Evolutionary conservation across 2,329 filamentous ascomycete genomes (phyloP), one percentile per base, ranked within the genome.

Genomic region (Didymella arachidicola): DNA sequence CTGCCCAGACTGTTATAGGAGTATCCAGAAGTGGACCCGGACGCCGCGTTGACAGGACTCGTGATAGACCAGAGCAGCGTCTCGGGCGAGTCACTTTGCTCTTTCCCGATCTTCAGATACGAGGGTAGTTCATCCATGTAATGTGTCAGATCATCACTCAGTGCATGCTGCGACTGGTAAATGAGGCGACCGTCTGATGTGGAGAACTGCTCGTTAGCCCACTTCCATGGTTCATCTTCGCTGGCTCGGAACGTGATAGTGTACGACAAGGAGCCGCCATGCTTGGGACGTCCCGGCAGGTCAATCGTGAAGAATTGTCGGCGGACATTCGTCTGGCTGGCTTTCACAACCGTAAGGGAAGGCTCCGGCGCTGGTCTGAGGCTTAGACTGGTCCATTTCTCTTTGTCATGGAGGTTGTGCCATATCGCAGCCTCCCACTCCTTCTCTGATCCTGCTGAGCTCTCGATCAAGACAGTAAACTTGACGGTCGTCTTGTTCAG

Each of bases 401-500:
- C 84, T 81, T 64, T 81, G 34, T 74, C 80, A 26, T 79, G 73
- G 50, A 85, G 84, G 66, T 89, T 87, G 62, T 91, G 86, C 91
- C 92, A 96, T 7, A 96, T 77, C 16, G 86, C 85, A 30, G 92
- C 85, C 66, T 95, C 84, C 89, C 91, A 95, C 19, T 81, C 69
- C 60, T 84, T 78, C 7, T 81, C 80, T 45, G 83, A 83, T 34
- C 80, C 80, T 22, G 74, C 76, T 39, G 86, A 85, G 41, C 89
- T 85, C 66, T 93, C 88, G 30, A 96, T 81, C 12, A 93, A 77
- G 7, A 90, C 88, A 0, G 85, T 88, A 65, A 97, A 89, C 1
- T 75, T 69, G 67, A 80, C 79, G 34, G 71, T 68, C 18, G 77
- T 69, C 56, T 77, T 73, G 18, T 74, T 67, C 38, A 77, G 71